A percentile compares a stretch with the other conserved stretches of the same genome.
phyloP scores from a whole-genome alignment of 2,329 filamentous ascomycete species.

The Thelonectria olida region DNA sequence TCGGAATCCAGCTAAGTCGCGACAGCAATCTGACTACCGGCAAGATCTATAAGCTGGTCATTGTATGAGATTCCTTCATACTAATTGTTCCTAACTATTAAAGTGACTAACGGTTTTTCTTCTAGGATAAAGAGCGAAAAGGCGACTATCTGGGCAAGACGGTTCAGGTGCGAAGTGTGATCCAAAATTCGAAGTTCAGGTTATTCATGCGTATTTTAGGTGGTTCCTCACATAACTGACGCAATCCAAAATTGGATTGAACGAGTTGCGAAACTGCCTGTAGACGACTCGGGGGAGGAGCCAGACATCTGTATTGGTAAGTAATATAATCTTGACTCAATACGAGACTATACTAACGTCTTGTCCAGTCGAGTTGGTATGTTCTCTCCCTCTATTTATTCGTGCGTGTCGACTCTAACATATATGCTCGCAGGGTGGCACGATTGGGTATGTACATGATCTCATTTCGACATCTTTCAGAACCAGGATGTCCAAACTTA shows the following conservation, averaged over 20 bases:
- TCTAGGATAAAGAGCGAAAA: constrained; percentile 65
- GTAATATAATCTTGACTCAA: constrained; percentile 32
- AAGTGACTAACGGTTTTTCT: background rate
- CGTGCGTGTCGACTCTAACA: background rate
- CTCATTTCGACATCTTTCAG: too few relatives aligned
- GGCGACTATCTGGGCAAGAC: constrained; percentile 83
- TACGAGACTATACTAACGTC: constrained; percentile 26
- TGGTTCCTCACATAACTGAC: constrained; percentile 88
- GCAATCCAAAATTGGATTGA: constrained; percentile 94
- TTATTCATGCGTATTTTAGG: background rate
- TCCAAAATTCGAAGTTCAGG: background rate
- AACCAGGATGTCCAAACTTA: too few relatives aligned
- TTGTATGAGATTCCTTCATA: constrained; percentile 64
- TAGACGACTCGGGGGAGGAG: constrained; percentile 81
- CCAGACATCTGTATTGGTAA: constrained; percentile 94
- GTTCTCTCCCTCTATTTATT: constrained; percentile 22
- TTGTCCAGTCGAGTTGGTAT: constrained; percentile 47
- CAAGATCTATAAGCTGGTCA: constrained; percentile 92
- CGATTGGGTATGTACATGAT: constrained; percentile 52
- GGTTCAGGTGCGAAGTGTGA: constrained; percentile 13
- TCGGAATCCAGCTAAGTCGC: constrained; percentile 80
- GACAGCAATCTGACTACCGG: constrained; percentile 98
- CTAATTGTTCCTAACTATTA: background rate
- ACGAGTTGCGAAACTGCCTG: constrained; percentile 83
- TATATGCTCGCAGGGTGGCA: constrained; percentile 59